Percentiles rank a stretch among this genome's conserved stretches.
Evolutionary conservation across 805 yeast species (phyloP).

Genomic region (Sugiyamaella boreocaroliniensis): DNA sequence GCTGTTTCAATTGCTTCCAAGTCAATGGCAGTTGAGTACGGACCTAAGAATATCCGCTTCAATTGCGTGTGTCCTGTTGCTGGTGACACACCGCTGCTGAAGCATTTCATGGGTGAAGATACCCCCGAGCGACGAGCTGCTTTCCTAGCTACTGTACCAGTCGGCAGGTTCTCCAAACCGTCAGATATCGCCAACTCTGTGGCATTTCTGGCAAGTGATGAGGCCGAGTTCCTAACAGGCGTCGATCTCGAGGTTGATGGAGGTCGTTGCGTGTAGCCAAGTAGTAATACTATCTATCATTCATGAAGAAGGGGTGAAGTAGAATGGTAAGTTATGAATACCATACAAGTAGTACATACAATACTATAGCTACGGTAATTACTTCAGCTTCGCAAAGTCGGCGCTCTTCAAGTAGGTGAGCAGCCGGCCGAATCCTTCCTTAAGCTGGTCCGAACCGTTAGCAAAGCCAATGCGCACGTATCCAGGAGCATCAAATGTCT

Average conservation of each 20-base stretch:
- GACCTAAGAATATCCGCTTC: constrained; percentile 33
- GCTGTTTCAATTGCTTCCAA: constrained; percentile 36
- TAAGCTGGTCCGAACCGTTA: constrained; percentile 34
- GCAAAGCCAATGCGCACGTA: constrained; percentile 46
- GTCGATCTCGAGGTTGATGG: constrained; percentile 34
- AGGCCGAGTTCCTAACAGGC: constrained; percentile 35
- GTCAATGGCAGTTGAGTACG: constrained; percentile 36
- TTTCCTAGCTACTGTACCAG: constrained; percentile 27
- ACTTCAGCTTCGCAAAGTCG: background rate
- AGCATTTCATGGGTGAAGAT: constrained; percentile 25
- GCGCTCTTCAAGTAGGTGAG: background rate
- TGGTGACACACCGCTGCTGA: constrained; percentile 37
- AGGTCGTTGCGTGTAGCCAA: constrained; percentile 23
- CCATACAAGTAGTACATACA: background rate
- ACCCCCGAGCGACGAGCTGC: constrained; percentile 26
- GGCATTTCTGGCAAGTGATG: constrained; percentile 33
- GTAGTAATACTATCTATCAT: background rate
- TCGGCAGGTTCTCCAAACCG: constrained; percentile 34
- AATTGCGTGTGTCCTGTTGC: constrained; percentile 38
- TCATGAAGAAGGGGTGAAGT: background rate
- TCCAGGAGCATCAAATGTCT: constrained; percentile 38
- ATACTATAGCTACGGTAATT: too few relatives aligned
- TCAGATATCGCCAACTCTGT: constrained; percentile 35
- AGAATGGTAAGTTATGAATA: background rate
- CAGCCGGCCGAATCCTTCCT: constrained; percentile 31